Percentiles rank a stretch among this genome's conserved stretches.
Evolutionary conservation across 352 stramenopile species (phyloP).

Genomic region (Lagenidium giganteum): DNA sequence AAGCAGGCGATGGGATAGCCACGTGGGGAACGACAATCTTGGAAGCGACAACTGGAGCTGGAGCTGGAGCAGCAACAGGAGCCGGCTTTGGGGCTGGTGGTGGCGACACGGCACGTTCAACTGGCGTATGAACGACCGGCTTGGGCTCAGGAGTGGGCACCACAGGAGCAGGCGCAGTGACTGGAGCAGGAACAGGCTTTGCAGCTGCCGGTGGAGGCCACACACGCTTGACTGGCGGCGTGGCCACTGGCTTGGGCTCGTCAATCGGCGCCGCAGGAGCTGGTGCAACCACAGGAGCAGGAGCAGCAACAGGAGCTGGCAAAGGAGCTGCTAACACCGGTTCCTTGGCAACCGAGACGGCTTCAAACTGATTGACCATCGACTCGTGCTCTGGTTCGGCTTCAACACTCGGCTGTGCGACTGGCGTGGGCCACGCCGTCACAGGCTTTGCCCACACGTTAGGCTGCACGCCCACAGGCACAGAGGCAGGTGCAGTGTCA

Average conservation of each 20-base stretch:
- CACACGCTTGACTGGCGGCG: neutral
- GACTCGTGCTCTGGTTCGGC: neutral
- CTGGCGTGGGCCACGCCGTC: neutral
- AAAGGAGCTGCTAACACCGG: neutral
- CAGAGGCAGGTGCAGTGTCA: neutral
- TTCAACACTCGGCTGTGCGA: neutral
- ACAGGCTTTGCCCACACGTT: neutral
- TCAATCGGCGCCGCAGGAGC: neutral
- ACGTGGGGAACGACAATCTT: too few species aligned
- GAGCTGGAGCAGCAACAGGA: neutral
- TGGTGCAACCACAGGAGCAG: constrained; percentile 1
- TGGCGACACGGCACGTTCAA: neutral
- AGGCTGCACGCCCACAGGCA: neutral
- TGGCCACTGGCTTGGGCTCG: neutral
- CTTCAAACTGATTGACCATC: neutral
- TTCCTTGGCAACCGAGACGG: neutral
- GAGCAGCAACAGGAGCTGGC: neutral
- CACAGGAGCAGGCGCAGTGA: neutral
- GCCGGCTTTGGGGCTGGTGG: neutral
- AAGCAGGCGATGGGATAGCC: neutral
- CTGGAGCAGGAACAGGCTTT: constrained; percentile 1
- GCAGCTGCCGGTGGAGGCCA: neutral
- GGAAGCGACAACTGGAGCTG: neutral
- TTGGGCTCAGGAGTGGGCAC: neutral
- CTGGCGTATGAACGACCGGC: neutral